Base-by-base conservation (phyloP, 2,329 filamentous ascomycete genomes). In the Cercospora sp. region DNA sequence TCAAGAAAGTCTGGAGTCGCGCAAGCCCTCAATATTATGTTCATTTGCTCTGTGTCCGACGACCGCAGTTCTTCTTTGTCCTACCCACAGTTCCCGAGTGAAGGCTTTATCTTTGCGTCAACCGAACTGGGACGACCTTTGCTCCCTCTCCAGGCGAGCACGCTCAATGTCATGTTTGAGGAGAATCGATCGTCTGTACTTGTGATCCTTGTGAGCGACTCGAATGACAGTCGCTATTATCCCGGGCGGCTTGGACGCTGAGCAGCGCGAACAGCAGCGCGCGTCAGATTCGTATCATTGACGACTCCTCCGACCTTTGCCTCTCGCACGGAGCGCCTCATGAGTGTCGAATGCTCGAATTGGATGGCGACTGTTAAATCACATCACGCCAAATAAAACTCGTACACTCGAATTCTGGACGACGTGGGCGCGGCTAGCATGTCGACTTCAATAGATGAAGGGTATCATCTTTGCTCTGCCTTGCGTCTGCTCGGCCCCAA, bases 391-490 rank as follows among this genome's bases (percentile, higher is more conserved):
- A 6, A 58, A 28, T 9, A n/a, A 30, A 18, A 6, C 13, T 2
- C 6, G 23, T 2, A 31, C 7, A 13, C 3, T 28, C 26, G 26
- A 16, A 2, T 5, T 26, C 10, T 57, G 53, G 13, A 10, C n/a
- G 13, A 12, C 6, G 18, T 8, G 12, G 28, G 8, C 5, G 18
- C 9, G 20, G 2, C 26, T 26, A 12, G 18, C 18, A 51, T 23
- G 18, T 26, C 58, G 16, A 23, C 13, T 18, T 72, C 58, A 78
- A 55, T 68, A 79, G 10, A 93, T 64, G 67, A 85, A 84, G 1
- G 93, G 93, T 70, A 96, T 85, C 88, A 96, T 94, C 71, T 83
- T 89, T 89, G 90, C 93, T 77, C 86, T 89, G 16, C 80, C 80
- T 66, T 83, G 82, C 31, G 94, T 85, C 63, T 83, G 84, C 13